A percentile compares a stretch with the other conserved stretches of the same genome.
Evolutionary conservation across 345 rosid genomes (phyloP).

Genomic region (Moricandia moricandioides): DNA sequence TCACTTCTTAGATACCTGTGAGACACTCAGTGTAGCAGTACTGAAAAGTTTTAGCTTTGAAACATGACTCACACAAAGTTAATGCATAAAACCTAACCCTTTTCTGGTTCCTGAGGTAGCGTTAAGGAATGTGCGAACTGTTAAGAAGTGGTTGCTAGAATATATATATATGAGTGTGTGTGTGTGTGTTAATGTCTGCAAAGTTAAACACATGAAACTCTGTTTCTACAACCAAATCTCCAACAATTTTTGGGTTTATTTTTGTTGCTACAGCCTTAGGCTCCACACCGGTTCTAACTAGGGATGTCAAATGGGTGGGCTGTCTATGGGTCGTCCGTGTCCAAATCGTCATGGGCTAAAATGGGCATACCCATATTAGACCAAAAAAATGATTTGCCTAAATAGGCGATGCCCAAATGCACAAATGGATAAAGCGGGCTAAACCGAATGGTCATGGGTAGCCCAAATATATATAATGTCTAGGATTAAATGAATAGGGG

Average conservation of each 20-base stretch:
- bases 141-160: neutral
- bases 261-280: neutral
- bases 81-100: neutral
- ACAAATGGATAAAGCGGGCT: too few relatives aligned
- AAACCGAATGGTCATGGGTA: too few relatives aligned
- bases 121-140: neutral
- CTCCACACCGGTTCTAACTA: neutral
- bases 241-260: neutral
- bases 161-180: neutral
- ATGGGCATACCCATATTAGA: too few relatives aligned
- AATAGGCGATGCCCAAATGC: too few relatives aligned
- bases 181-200: neutral
- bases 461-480: too few relatives aligned
- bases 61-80: neutral
- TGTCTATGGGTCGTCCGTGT: too few relatives aligned
- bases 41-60: neutral
- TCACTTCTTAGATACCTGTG: neutral
- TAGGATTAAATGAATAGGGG: too few relatives aligned
- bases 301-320: too few relatives aligned
- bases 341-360: too few relatives aligned
- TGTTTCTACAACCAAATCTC: neutral
- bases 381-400: too few relatives aligned
- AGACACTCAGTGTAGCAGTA: neutral
- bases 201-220: neutral
- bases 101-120: neutral